A percentile compares a stretch with the other conserved stretches of the same genome.
Conservation (phyloP, 148 eudicot species). For the Fallopia convolvulus region DNA sequence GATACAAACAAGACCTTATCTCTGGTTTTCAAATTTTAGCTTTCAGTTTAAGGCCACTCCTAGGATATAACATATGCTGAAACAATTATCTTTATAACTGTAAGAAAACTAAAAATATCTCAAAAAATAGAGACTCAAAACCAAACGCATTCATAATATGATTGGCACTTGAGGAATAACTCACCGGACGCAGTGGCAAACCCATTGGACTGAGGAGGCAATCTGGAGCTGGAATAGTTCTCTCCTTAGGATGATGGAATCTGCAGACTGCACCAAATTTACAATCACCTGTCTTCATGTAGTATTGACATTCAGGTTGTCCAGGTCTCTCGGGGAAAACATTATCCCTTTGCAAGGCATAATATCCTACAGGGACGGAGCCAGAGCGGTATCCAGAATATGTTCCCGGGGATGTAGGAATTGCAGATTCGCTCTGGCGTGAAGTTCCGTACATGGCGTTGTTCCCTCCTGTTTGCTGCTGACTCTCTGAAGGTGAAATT, state of each 20-base stretch:
- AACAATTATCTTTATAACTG: not conserved
- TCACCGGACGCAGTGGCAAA: constrained; percentile 89
- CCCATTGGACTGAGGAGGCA: constrained; percentile 80
- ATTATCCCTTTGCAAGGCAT: constrained; percentile 64
- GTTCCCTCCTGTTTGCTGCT: constrained; percentile 57
- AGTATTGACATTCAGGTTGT: constrained; percentile 92
- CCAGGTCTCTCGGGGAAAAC: constrained; percentile 96
- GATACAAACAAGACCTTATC: no score
- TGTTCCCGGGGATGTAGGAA: constrained; percentile 44
- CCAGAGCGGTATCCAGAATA: constrained; percentile 46
- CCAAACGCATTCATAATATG: not conserved
- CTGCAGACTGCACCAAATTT: constrained; percentile 93
- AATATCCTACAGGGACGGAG: constrained; percentile 65
- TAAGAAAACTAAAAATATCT: no score
- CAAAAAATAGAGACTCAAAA: no score
- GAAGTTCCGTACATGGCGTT: constrained; percentile 38
- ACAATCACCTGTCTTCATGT: constrained; percentile 98
- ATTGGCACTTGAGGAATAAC: constrained; percentile 15
- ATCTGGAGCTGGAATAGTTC: constrained; percentile 76
- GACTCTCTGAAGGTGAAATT: constrained; percentile 53
- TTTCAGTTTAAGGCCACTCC: not conserved
- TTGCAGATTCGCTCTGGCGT: constrained; percentile 46
- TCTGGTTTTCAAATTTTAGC: no score
- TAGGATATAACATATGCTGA: no score
- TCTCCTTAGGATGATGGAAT: constrained; percentile 89